phyloP scores from a whole-genome alignment of 345 rosid species.

The Pistacia vera region DNA sequence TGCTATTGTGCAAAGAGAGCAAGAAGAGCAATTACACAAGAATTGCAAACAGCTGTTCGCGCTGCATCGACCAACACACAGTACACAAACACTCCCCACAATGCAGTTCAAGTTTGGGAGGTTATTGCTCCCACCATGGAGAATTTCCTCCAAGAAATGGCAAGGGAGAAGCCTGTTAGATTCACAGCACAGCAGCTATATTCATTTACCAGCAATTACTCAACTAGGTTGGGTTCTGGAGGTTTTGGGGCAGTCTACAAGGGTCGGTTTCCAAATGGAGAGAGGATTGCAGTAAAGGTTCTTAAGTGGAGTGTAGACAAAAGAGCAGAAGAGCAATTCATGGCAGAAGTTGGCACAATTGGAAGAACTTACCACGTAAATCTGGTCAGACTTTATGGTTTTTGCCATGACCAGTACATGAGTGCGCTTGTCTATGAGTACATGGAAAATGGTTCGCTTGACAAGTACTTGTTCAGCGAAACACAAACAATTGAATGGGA shows the following conservation, averaged over 20 bases:
- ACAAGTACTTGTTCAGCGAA: background rate
- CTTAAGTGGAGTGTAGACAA: background rate
- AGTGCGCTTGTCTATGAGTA: constrained; percentile 16
- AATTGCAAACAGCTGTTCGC: background rate
- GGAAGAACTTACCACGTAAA: constrained; percentile 19
- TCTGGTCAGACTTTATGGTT: constrained; percentile 18
- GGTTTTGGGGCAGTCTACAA: constrained; percentile 20
- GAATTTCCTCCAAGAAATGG: constrained; percentile 17
- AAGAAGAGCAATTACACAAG: background rate
- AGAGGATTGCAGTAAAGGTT: constrained; percentile 15
- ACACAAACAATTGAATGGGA: constrained; percentile 1
- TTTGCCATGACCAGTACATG: constrained; percentile 16
- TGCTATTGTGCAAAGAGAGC: background rate
- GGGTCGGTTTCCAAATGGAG: constrained; percentile 21
- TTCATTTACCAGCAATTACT: constrained; percentile 12
- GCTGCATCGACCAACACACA: background rate
- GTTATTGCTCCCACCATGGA: constrained; percentile 14
- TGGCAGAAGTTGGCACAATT: constrained; percentile 23
- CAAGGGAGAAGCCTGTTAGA: constrained; percentile 20
- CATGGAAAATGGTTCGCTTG: constrained; percentile 20
- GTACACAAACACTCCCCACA: background rate
- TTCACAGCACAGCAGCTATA: constrained; percentile 21
- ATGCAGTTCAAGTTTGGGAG: background rate
- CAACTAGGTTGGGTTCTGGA: constrained; percentile 16
- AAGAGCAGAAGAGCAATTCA: constrained; percentile 17